phyloP scores from a whole-genome alignment of 441 rosid genomes.

The Gossypium trilobum region DNA sequence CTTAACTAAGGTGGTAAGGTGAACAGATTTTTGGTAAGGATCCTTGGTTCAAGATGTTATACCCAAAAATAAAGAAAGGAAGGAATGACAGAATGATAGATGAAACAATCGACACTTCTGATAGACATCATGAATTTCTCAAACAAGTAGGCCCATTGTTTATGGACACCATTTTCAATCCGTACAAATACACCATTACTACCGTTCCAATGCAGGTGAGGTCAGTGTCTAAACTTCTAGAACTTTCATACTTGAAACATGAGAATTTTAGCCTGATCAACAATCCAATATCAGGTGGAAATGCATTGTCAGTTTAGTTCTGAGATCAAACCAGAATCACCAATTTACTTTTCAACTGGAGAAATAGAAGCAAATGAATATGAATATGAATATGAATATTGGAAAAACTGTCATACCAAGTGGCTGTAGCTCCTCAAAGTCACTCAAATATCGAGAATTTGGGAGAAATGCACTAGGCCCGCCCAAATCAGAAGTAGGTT shows the following conservation, averaged over 20 bases:
- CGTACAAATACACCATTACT: not conserved
- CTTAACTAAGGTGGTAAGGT: not conserved
- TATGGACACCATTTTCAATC: not conserved
- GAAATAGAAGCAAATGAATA: not conserved
- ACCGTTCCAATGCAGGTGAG: not conserved
- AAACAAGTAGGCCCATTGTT: slow-evolving; percentile 1
- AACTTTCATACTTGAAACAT: slow-evolving; percentile 4
- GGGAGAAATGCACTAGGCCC: slow-evolving; percentile 42
- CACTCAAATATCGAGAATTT: slow-evolving; percentile 84
- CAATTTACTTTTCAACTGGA: slow-evolving; percentile 2
- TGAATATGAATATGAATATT: not conserved
- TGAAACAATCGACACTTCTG: not conserved
- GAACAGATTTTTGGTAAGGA: not conserved
- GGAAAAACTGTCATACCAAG: slow-evolving; percentile 45
- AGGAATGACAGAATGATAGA: not conserved
- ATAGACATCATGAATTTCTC: not conserved
- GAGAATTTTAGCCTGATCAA: slow-evolving; percentile 12
- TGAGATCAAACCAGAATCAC: not conserved
- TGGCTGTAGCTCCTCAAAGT: slow-evolving; percentile 87
- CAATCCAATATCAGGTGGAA: slow-evolving; percentile 5
- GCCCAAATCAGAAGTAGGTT: slow-evolving; percentile 50
- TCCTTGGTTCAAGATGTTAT: not conserved
- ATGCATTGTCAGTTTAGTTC: not conserved
- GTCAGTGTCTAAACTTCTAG: not conserved
- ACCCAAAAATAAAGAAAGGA: not conserved